Evolutionary conservation across 805 yeast genomes (phyloP).

Genomic region (Lachancea meyersii): DNA sequence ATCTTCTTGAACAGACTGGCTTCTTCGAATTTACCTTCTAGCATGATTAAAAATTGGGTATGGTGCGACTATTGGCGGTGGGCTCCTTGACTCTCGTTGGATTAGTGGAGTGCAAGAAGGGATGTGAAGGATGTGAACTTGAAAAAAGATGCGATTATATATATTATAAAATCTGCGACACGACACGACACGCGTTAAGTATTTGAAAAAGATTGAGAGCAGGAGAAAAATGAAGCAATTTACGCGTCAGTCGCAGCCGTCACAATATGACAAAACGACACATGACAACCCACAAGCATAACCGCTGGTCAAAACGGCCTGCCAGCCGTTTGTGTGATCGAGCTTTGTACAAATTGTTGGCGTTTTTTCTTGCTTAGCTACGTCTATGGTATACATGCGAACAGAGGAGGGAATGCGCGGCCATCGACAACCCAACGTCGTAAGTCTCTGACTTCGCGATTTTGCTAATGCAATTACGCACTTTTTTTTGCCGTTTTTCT

Average conservation of each 20-base stretch:
- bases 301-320: neutral
- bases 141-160: neutral
- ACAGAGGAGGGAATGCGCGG: neutral
- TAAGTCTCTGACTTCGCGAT: neutral
- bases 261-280: neutral
- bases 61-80: no score
- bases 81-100: no score
- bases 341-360: neutral
- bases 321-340: no score
- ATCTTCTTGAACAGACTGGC: constrained; percentile 86
- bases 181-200: neutral
- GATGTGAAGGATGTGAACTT: neutral
- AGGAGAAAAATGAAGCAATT: neutral
- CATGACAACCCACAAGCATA: neutral
- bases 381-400: neutral
- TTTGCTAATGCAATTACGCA: neutral
- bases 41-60: constrained; percentile 45
- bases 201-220: neutral
- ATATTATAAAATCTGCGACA: no score
- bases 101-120: neutral
- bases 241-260: constrained; percentile 9
- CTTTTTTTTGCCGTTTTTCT: neutral
- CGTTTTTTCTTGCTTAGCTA: neutral
- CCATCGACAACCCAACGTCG: neutral
- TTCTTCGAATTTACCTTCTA: constrained; percentile 95